phyloP scores from a whole-genome alignment of 2,329 filamentous ascomycete genomes.

The Aquanectria penicillioides region DNA sequence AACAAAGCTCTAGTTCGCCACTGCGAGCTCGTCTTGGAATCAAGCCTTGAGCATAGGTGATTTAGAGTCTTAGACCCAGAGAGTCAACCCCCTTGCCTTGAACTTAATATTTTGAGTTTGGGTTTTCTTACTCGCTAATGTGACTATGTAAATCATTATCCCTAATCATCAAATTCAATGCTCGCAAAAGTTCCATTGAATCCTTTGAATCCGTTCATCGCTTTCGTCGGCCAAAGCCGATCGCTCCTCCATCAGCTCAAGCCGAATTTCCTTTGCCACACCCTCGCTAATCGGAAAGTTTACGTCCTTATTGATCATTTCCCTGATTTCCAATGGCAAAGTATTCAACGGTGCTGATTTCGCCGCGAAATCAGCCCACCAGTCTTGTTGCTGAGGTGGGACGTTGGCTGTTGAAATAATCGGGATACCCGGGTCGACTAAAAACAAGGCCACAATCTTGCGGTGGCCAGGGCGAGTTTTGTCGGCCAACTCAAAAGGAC shows the following conservation, averaged over 20 bases:
- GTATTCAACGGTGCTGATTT: neutral
- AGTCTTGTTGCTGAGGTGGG: slow-evolving; percentile 48
- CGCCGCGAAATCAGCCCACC: neutral
- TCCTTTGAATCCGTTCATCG: neutral
- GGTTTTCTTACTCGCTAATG: too few species aligned
- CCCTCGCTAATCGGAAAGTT: neutral
- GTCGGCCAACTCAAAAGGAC: slow-evolving; percentile 61
- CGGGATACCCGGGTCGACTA: slow-evolving; percentile 63
- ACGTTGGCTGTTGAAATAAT: slow-evolving; percentile 53
- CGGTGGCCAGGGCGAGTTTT: slow-evolving; percentile 61
- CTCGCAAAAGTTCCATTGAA: neutral
- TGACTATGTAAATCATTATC: too few species aligned
- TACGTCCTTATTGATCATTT: neutral
- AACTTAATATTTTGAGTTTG: too few species aligned
- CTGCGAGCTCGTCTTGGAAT: too few species aligned
- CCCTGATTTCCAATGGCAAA: neutral
- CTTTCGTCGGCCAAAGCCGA: neutral
- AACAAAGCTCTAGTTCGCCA: too few species aligned
- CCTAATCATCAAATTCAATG: too few species aligned
- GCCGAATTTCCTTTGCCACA: neutral
- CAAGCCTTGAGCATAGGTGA: too few species aligned
- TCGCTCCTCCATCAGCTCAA: neutral
- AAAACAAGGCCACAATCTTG: slow-evolving; percentile 66
- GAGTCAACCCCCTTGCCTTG: too few species aligned
- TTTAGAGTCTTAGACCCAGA: too few species aligned